Percentiles rank a stretch among this genome's conserved stretches.
These are phyloP conservation scores for Kodamaea derodonti DNA, from an alignment of 1,139 yeast genomes.

Conservation along the genomic window DNA sequence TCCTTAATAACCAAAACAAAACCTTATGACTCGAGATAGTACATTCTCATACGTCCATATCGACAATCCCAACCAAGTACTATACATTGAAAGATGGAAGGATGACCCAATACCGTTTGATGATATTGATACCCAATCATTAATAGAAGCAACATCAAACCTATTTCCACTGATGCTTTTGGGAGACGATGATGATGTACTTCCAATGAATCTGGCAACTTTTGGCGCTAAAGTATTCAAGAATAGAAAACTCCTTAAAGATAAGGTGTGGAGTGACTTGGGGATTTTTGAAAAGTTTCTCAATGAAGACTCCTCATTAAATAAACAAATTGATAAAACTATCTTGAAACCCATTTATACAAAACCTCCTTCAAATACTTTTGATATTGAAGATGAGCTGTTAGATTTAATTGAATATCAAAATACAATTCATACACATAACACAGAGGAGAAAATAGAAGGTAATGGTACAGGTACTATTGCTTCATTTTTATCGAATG, in stretches of 20 bases:
- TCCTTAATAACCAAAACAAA: no score
- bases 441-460: slow-evolving; percentile 10
- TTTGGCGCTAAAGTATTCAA: slow-evolving; percentile 39
- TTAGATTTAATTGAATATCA: not conserved
- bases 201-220: slow-evolving; percentile 34
- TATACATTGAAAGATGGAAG: slow-evolving; percentile 42
- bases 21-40: slow-evolving; percentile 22
- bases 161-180: slow-evolving; percentile 35
- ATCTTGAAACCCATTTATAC: slow-evolving; percentile 28
- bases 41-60: slow-evolving; percentile 35
- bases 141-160: slow-evolving; percentile 34
- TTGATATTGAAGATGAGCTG: slow-evolving; percentile 10
- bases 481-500: slow-evolving; percentile 38
- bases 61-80: slow-evolving; percentile 37
- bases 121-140: slow-evolving; percentile 37
- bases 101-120: slow-evolving; percentile 41
- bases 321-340: slow-evolving; percentile 27
- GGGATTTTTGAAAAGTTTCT: slow-evolving; percentile 30
- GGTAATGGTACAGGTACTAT: slow-evolving; percentile 13
- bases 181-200: slow-evolving; percentile 40
- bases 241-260: slow-evolving; percentile 28
- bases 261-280: slow-evolving; percentile 36
- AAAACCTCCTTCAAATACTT: slow-evolving; percentile 9
- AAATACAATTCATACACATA: not conserved
- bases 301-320: slow-evolving; percentile 15